phyloP scores from a whole-genome alignment of 192 early-diverging fungal species.

The Backusella mclennaniae region DNA sequence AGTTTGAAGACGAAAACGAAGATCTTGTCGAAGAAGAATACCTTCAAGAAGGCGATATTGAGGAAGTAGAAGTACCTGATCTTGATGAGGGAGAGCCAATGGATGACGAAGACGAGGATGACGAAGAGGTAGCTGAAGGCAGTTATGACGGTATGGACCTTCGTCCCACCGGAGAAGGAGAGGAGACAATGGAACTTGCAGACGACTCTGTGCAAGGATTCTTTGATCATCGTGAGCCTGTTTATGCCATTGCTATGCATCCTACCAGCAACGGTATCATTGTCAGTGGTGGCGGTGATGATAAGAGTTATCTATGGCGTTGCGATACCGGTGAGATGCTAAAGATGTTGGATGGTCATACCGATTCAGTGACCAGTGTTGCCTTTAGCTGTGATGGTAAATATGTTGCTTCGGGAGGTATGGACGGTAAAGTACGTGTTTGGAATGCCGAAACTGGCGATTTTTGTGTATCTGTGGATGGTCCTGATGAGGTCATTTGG shows the following conservation, averaged over 20 bases:
- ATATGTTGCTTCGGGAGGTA: constrained; percentile 87
- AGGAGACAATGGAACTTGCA: constrained; percentile 57
- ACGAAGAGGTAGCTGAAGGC: neutral
- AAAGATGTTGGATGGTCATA: constrained; percentile 71
- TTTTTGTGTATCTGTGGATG: constrained; percentile 72
- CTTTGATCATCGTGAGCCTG: constrained; percentile 87
- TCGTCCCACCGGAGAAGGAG: constrained; percentile 49
- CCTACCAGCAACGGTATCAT: constrained; percentile 68
- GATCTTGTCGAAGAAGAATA: constrained; percentile 36
- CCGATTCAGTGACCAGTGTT: constrained; percentile 83
- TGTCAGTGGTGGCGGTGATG: constrained; percentile 89
- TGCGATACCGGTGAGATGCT: constrained; percentile 79
- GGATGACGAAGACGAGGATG: constrained; percentile 24
- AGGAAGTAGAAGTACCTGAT: constrained; percentile 27
- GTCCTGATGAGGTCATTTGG: constrained; percentile 82
- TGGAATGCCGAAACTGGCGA: constrained; percentile 63
- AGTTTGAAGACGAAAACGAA: constrained; percentile 20
- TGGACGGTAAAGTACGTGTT: constrained; percentile 91
- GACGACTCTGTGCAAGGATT: constrained; percentile 94
- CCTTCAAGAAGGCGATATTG: constrained; percentile 25
- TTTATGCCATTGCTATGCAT: constrained; percentile 82
- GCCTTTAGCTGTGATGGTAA: constrained; percentile 83
- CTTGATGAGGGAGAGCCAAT: constrained; percentile 23
- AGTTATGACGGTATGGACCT: constrained; percentile 43
- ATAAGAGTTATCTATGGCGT: constrained; percentile 88